A percentile compares a stretch with the other conserved stretches of the same genome.
Conservation (phyloP, 192 early-diverging fungal species). For the Linnemannia zychae region DNA sequence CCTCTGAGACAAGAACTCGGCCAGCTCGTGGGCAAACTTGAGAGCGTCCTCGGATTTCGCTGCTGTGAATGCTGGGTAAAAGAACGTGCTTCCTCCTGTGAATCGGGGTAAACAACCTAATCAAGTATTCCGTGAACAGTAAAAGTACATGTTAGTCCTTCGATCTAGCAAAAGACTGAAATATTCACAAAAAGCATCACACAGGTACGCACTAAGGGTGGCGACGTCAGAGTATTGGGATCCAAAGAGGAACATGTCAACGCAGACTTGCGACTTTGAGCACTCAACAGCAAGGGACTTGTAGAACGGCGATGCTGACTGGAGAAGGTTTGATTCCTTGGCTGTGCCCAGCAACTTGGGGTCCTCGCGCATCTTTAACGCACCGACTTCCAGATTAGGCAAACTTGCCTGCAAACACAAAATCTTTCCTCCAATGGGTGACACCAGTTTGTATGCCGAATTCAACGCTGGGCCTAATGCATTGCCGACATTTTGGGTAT, state of each 20-base stretch:
- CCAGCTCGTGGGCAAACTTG: conserved; percentile 88
- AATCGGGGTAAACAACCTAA: conserved; percentile 81
- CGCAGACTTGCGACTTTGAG: conserved; percentile 88
- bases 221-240: conserved; percentile 89
- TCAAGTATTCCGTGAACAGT: conserved; percentile 1
- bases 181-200: not conserved
- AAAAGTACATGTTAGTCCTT: not conserved
- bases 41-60: conserved; percentile 83
- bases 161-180: too few relatives aligned
- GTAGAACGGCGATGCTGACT: conserved; percentile 90
- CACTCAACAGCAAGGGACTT: conserved; percentile 93
- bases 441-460: conserved; percentile 85
- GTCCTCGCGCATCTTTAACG: conserved; percentile 88
- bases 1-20: conserved; percentile 81
- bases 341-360: conserved; percentile 90
- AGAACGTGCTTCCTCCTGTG: conserved; percentile 91
- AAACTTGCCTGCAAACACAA: conserved; percentile 83
- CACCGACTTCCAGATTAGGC: conserved; percentile 86
- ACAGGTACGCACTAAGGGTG: conserved; percentile 76
- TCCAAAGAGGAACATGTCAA: conserved; percentile 92
- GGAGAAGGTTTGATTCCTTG: conserved; percentile 87
- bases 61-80: conserved; percentile 93
- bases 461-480: conserved; percentile 87
- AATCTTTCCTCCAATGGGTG: conserved; percentile 92
- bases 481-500: conserved; percentile 83